Conservation (phyloP, 768 basidiomycete species). For the Tricholoma furcatifolium region DNA sequence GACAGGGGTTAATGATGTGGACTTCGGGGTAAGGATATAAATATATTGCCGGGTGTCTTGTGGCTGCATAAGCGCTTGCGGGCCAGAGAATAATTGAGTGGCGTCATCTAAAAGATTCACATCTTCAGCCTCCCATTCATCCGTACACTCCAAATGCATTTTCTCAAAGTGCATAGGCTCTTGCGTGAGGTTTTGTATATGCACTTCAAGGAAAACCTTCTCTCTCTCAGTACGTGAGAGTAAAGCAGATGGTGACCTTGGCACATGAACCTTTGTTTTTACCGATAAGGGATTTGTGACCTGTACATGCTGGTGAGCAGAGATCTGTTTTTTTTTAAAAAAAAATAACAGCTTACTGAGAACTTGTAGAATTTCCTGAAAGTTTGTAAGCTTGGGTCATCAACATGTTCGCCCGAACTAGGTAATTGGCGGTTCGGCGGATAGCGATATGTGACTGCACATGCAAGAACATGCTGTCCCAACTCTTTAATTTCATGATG, state of each 20-base stretch:
- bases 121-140: constrained; percentile 62
- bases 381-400: constrained; percentile 59
- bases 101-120: constrained; percentile 40
- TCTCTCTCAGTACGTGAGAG: constrained; percentile 65
- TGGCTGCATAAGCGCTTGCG: constrained; percentile 74
- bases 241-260: constrained; percentile 70
- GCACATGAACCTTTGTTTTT: constrained; percentile 87
- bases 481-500: constrained; percentile 93
- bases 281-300: constrained; percentile 94
- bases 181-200: constrained; percentile 85
- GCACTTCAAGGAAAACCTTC: constrained; percentile 88
- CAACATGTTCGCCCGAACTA: constrained; percentile 45
- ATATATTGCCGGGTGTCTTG: constrained; percentile 87
- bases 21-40: constrained; percentile 68
- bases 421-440: constrained; percentile 55
- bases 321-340: not conserved
- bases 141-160: constrained; percentile 76
- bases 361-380: constrained; percentile 94
- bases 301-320: constrained; percentile 34
- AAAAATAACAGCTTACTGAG: constrained; percentile 50
- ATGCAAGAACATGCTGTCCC: constrained; percentile 86
- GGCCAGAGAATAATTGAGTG: constrained; percentile 52
- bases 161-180: constrained; percentile 76
- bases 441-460: constrained; percentile 80
- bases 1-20: constrained; percentile 41